These are phyloP conservation scores for Quercus rubra DNA, from an alignment of 306 rosid species.

Conservation along the genomic window DNA sequence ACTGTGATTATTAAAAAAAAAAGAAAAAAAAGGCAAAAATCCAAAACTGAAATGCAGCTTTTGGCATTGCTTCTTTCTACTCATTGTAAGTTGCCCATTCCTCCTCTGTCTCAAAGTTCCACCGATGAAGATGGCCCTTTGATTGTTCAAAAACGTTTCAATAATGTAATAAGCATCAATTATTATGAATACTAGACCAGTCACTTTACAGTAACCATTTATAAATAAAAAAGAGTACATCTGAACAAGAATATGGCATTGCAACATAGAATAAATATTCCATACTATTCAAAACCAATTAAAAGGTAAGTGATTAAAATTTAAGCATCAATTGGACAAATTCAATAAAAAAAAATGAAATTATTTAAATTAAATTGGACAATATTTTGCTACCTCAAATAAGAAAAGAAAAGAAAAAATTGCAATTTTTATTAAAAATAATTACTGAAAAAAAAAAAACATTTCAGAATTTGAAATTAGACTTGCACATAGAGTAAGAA, in stretches of 20 bases:
- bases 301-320: constrained; percentile 7
- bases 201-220: background rate
- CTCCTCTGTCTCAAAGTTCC: constrained; percentile 99
- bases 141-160: constrained; percentile 58
- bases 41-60: constrained; percentile 97
- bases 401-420: too few species aligned
- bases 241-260: background rate
- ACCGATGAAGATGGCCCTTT: constrained; percentile 93
- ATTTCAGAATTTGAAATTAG: too few species aligned
- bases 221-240: background rate
- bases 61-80: constrained; percentile 99
- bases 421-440: too few species aligned
- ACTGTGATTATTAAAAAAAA: too few species aligned
- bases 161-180: background rate
- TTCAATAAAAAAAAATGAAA: too few species aligned
- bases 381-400: too few species aligned
- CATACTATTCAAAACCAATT: constrained; percentile 5
- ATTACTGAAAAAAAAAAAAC: too few species aligned
- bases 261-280: too few species aligned
- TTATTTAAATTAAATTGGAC: too few species aligned
- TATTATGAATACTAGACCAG: background rate
- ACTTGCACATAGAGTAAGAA: too few species aligned
- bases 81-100: constrained; percentile 99
- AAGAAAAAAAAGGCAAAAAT: too few species aligned
- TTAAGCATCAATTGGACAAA: background rate